Evolutionary conservation across 2,329 filamentous ascomycete species (phyloP), one percentile per base, ranked within the genome.

Genomic region (Nemania sp.): DNA sequence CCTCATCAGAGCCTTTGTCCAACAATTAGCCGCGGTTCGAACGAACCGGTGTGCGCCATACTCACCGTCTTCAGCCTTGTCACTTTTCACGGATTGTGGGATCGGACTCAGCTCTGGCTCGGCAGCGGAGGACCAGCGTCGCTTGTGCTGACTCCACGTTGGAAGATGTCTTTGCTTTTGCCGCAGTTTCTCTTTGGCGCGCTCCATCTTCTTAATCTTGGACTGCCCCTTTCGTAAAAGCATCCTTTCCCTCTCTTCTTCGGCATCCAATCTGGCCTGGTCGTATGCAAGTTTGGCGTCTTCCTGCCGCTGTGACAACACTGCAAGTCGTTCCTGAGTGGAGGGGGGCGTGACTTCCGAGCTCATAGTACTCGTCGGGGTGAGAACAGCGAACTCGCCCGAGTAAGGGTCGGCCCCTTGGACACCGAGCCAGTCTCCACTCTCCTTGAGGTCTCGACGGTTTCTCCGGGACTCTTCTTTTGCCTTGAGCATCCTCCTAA

Each of bases 391-490:
- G 50, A 80, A 78, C 62, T 80, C 75, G 5, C 85, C 83, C 0
- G 85, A 86, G 43, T 78, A 73, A 0, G 84, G 84, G 66, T 87
- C 86, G 54, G 83, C 76, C 3, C 84, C 84, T 59, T 85, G 83
- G 1, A 86, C 81, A 1, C 83, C 84, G 0, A 87, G 77, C 67
- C 80, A 87, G 68, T 87, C 84, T 4, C 83, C 83, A 55, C 81
- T 84, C 55, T 81, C 78, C 62, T 80, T 83, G 55, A 86, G 74
- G 42, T 70, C 78, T 46, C 77, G 76, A 5, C 83, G 78, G 37
- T 77, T 73, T 15, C 70, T 73, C n/a, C 76, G 76, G 9, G 66
- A 65, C n/a, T 75, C 69, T 54, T 74, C 72, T 20, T 72, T 72
- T 17, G 63, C 57, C 43, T 65, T 64, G 4, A 73, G 54, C 11